Evolutionary conservation across 805 yeast genomes (phyloP).

Genomic region (Teunomyces lycoperdinae): DNA sequence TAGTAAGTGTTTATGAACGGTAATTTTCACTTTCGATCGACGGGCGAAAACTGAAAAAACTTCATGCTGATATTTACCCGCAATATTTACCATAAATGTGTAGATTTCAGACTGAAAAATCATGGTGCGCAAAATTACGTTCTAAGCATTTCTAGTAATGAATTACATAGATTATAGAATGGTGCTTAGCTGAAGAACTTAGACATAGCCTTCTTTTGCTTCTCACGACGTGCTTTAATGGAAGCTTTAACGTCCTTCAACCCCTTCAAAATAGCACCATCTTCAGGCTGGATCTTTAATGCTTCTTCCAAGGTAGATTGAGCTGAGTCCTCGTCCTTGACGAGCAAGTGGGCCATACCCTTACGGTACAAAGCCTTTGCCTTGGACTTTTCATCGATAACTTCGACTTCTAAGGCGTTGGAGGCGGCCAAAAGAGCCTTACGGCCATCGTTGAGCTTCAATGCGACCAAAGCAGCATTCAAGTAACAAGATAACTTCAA

Average conservation of each 20-base stretch:
- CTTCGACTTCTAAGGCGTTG: conserved; percentile 61
- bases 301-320: conserved; percentile 66
- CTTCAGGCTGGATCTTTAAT: conserved; percentile 59
- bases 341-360: conserved; percentile 65
- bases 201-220: conserved; percentile 71
- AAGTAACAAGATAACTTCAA: conserved; percentile 63
- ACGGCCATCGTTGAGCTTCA: conserved; percentile 57
- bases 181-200: conserved; percentile 49
- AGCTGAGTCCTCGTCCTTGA: conserved; percentile 71
- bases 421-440: conserved; percentile 59
- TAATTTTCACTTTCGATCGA: conserved; percentile 3
- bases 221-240: conserved; percentile 54
- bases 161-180: background rate
- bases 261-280: conserved; percentile 67
- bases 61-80: conserved; percentile 2
- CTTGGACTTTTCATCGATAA: conserved; percentile 59
- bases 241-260: conserved; percentile 54
- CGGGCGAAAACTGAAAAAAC: conserved; percentile 4
- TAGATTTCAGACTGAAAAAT: background rate
- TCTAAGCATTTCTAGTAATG: background rate
- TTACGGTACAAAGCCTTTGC: conserved; percentile 88
- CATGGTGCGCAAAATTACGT: background rate
- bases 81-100: background rate
- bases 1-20: background rate
- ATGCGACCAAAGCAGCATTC: conserved; percentile 71